phyloP scores from a whole-genome alignment of 1,284 basidiomycete genomes.

The Exobasidium cylindrosporum region DNA sequence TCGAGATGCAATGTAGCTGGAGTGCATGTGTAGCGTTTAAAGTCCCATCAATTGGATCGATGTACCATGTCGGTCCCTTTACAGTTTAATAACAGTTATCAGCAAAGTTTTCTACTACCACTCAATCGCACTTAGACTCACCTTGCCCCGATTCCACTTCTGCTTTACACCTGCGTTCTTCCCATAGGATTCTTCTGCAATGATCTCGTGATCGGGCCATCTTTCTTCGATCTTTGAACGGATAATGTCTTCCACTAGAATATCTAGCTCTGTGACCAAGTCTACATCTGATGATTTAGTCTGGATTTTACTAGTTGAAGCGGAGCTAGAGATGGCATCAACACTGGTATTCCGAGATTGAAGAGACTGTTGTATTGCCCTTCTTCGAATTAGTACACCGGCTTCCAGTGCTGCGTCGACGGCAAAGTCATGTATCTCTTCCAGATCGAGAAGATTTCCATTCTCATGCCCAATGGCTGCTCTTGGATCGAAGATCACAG shows the following conservation, averaged over 20 bases:
- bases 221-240: background rate
- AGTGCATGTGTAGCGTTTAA: conserved; percentile 14
- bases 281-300: conserved; percentile 18
- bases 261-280: conserved; percentile 18
- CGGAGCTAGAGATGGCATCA: background rate
- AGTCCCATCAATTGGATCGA: conserved; percentile 46
- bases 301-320: background rate
- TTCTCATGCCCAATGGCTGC: background rate
- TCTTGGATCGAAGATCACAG: background rate
- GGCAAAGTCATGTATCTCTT: conserved; percentile 17
- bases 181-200: conserved; percentile 19
- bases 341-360: background rate
- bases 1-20: conserved; percentile 18
- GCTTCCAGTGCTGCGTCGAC: conserved; percentile 8
- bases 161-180: background rate
- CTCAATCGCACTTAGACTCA: background rate
- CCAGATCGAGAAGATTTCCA: conserved; percentile 1
- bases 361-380: background rate
- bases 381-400: conserved; percentile 11
- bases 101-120: background rate
- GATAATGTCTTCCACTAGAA: conserved; percentile 16
- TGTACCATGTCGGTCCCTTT: conserved; percentile 46
- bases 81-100: background rate
- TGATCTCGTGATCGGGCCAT: conserved; percentile 11
- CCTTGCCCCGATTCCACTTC: background rate